Conservation (phyloP, 441 rosid species). For the Bocquillonia castaneifolia region DNA sequence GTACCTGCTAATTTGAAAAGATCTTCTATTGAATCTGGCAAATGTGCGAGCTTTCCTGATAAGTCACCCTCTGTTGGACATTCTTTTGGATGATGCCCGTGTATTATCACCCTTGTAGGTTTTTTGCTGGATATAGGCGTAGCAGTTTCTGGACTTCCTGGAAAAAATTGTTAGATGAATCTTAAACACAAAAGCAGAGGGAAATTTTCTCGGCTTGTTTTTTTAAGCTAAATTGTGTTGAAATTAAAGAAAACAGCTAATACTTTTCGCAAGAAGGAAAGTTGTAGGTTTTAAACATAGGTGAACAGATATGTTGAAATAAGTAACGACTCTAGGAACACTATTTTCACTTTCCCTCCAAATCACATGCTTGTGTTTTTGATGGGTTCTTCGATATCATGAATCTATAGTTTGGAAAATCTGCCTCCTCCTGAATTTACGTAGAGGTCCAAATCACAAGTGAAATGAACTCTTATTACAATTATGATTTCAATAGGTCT, state of each 20-base stretch:
- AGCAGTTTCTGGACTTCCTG: constrained; percentile 38
- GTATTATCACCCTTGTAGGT: constrained; percentile 61
- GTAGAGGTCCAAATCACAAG: not conserved
- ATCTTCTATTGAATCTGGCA: constrained; percentile 60
- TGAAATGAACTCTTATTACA: not conserved
- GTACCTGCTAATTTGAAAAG: constrained; percentile 71
- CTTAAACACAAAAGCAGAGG: not conserved
- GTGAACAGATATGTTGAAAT: not conserved
- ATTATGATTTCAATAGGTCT: not conserved
- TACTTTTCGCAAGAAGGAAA: not conserved
- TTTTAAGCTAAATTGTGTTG: not conserved
- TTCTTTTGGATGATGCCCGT: constrained; percentile 56
- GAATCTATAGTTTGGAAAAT: not conserved
- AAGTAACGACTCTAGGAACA: not conserved
- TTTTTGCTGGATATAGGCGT: constrained; percentile 27
- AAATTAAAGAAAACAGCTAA: not conserved
- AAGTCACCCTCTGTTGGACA: constrained; percentile 25
- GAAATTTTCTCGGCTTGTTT: not conserved
- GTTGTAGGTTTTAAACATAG: not conserved
- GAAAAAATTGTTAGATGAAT: constrained; percentile 12
- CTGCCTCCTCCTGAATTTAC: not conserved
- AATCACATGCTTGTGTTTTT: not conserved
- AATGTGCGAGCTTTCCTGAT: constrained; percentile 58
- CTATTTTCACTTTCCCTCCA: not conserved
- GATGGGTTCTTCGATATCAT: not conserved